Evolutionary conservation across 495 filamentous ascomycete genomes (phyloP), one percentile per base, ranked within the genome.

Genomic region (Annulohypoxylon nitens): DNA sequence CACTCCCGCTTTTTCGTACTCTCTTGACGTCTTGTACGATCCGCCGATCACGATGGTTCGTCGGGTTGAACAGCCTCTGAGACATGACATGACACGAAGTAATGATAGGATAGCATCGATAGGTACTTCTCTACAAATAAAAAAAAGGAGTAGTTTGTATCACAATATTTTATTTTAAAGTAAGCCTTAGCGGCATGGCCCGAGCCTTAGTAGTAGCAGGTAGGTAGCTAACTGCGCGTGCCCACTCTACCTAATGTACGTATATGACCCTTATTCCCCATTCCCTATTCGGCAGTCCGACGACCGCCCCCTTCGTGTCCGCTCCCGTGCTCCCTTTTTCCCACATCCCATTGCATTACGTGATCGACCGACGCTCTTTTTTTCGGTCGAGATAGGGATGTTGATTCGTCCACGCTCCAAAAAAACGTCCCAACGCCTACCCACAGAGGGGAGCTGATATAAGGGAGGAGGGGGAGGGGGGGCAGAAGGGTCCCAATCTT

Each of bases 321-420:
- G 53, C 33, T 20, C 53, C 16, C 30, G 26, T 57, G 30, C 53
- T 10, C 25, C 30, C 54, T 39, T 59, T 14, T 34, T 4, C 54
- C 6, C 14, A n/a, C 33, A n/a, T 43, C 20, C 57, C 20, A 8
- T 43, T 43, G 11, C 11, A 60, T 73, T 73, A 73, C 70, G 70
- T 73, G 70, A 73, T 64, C 64, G 26, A 18, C 25, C 34, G 26
- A 30, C 18, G 11, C 4, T 37, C 20, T 65, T 41, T 50, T 70
- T 70, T 67, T 75, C 72, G 71, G 67, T 74, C 58, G 55, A 61
- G 16, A 57, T 45, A 64, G 70, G 60, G 33, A 7, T 2, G 3
- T 58, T 73, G 70, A 73, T 73, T 73, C 70, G 70, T 39, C 25
- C 36, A 33, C 16, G 33, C 64, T 37, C 51, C 54, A 25, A 34